Base-by-base conservation (phyloP, 768 basidiomycete genomes). In the Pleurotus giganteus region DNA sequence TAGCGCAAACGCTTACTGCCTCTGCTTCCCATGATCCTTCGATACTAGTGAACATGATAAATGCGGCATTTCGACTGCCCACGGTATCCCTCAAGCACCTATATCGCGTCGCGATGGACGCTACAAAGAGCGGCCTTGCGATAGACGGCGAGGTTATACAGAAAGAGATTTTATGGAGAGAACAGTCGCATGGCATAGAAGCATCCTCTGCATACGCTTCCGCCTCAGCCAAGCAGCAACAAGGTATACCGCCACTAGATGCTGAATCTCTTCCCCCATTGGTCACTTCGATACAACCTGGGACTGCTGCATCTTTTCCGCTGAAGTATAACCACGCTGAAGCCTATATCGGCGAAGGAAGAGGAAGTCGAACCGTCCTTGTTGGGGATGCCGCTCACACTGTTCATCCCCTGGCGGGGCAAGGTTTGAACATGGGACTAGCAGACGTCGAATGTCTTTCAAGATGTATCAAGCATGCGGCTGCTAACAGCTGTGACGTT, bases 341-440 rank as follows among this genome's bases (percentile, higher is more conserved):
- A 32, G 69, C 79, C 0, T 98, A 99, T 68, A 73, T 95, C 41
- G 93, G 94, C 13, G 86, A 86, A 63, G 85, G 83, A 0, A 54
- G 59, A 28, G 80, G 83, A 4, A 67, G 73, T 2, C 81, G 96
- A 3, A 95, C 91, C 0, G 94, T 88, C 2, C 84, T 98, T 6
- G 82, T 98, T 1, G 97, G 97, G 2, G 97, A 99, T 69, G 95
- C 96, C 1, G 97, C 95, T 15, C 97, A 98, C 65, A 92, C 91
- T 0, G 76, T 94, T 1, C 96, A 98, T 65, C 96, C 97, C 1
- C 82, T 98, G 24, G 96, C 95, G 0, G 97, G 97, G 2, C 96
- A 98, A 67, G 97, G 96, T 0, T 76, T 98, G 37, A 98, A 99
- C 68, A 74, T 96, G 65, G 97, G 96, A n/a, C 74, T 99, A 26